Conservation (phyloP, 2,329 filamentous ascomycete genomes). For the Chlorencoelia australis region DNA sequence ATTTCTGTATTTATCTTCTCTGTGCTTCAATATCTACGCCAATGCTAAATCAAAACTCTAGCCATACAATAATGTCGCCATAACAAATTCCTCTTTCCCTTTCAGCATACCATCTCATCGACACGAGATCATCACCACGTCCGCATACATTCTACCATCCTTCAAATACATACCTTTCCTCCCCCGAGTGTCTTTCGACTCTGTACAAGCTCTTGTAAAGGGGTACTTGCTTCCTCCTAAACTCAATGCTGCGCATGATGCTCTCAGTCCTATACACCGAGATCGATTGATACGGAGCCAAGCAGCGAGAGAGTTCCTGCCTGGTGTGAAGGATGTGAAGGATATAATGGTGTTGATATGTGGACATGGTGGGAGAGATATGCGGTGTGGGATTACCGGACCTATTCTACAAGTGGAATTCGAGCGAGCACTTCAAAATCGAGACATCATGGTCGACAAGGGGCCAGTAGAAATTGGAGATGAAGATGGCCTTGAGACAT, state of each 20-base stretch:
- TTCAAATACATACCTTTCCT: conserved; percentile 73
- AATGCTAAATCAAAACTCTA: conserved; percentile 29
- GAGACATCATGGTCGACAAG: conserved; percentile 39
- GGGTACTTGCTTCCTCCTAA: conserved; percentile 55
- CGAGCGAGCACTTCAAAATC: conserved; percentile 41
- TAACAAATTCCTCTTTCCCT: conserved; percentile 67
- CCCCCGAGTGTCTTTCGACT: conserved; percentile 48
- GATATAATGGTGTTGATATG: conserved; percentile 78
- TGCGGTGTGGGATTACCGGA: conserved; percentile 71
- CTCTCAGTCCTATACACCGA: conserved; percentile 45
- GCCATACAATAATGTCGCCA: conserved; percentile 74
- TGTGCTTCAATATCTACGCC: neutral
- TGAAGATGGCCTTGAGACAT: conserved; percentile 27
- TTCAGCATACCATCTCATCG: conserved; percentile 32
- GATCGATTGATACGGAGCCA: conserved; percentile 42
- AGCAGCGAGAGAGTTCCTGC: conserved; percentile 41
- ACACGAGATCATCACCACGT: conserved; percentile 42
- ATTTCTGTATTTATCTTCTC: neutral
- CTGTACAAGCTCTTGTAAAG: conserved; percentile 47
- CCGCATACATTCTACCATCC: conserved; percentile 68
- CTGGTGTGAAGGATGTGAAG: conserved; percentile 48
- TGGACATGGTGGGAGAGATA: conserved; percentile 74
- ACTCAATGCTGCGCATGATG: conserved; percentile 51
- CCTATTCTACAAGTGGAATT: conserved; percentile 67
- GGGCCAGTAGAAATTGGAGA: conserved; percentile 30